Conservation (phyloP, 805 yeast species). For the Kuraishia piskuri region DNA sequence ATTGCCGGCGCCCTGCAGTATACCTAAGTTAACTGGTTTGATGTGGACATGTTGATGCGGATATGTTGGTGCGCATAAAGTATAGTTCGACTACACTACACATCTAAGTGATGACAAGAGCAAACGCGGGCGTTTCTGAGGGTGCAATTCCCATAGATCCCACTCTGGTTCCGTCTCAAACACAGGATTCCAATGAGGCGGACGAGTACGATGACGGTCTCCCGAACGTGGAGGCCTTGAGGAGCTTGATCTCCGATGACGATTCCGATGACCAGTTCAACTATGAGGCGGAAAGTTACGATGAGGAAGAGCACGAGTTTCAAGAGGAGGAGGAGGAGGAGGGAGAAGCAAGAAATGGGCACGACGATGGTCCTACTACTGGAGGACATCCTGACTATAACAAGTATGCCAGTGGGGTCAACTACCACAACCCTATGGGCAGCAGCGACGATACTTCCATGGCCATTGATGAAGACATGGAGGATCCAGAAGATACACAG, state of each 20-base stretch:
- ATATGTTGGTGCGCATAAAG: background rate
- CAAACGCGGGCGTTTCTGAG: background rate
- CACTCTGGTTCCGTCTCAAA: background rate
- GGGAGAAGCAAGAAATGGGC: background rate
- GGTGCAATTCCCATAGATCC: slow-evolving; percentile 1
- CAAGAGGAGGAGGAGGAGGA: slow-evolving; percentile 10
- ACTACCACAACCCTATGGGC: slow-evolving; percentile 18
- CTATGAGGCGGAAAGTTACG: background rate
- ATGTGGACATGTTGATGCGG: no score
- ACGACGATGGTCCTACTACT: background rate
- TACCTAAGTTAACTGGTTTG: no score
- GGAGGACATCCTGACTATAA: background rate
- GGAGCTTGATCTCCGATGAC: slow-evolving; percentile 11
- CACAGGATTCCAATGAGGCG: background rate
- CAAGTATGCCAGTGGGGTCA: slow-evolving; percentile 12
- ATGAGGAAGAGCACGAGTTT: slow-evolving; percentile 12
- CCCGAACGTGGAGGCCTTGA: slow-evolving; percentile 9
- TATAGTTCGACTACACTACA: background rate
- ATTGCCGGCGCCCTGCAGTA: no score
- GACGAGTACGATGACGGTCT: background rate
- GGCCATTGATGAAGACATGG: slow-evolving; percentile 13
- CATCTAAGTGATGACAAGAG: background rate
- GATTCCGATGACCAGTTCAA: background rate
- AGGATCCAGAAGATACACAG: slow-evolving; percentile 17
- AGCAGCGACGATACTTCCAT: slow-evolving; percentile 7